phyloP scores from a whole-genome alignment of 768 basidiomycete species.

The Agrocybe praecox region DNA sequence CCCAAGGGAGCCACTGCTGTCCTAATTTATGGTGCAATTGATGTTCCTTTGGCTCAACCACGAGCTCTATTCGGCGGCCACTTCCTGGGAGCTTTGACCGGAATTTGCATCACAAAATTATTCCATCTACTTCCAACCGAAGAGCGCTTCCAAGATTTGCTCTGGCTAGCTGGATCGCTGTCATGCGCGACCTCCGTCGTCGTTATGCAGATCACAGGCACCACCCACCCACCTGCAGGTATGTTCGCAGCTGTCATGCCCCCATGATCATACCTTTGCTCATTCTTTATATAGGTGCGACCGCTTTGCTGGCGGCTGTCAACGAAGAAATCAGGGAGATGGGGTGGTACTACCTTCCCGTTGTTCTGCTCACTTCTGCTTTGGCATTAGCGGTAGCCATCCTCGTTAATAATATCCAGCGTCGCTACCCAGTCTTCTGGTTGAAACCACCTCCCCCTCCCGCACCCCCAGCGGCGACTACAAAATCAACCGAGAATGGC shows the following conservation, averaged over 20 bases:
- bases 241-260: slow-evolving; percentile 6
- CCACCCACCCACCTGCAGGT: slow-evolving; percentile 59
- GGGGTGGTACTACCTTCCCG: slow-evolving; percentile 56
- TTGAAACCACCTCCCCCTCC: neutral
- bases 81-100: slow-evolving; percentile 49
- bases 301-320: slow-evolving; percentile 50
- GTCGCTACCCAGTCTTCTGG: neutral
- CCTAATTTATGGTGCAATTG: slow-evolving; percentile 54
- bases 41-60: slow-evolving; percentile 55
- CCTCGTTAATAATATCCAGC: neutral
- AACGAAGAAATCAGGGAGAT: slow-evolving; percentile 42
- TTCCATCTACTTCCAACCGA: slow-evolving; percentile 47
- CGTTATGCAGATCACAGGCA: slow-evolving; percentile 53
- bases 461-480: neutral
- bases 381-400: slow-evolving; percentile 44
- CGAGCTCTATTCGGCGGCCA: slow-evolving; percentile 53
- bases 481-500: neutral
- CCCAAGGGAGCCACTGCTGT: slow-evolving; percentile 58
- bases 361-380: slow-evolving; percentile 48
- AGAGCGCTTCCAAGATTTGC: slow-evolving; percentile 40
- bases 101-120: slow-evolving; percentile 53
- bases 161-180: slow-evolving; percentile 52
- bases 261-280: neutral
- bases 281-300: slow-evolving; percentile 39
- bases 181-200: slow-evolving; percentile 44